Evolutionary conservation across 2,329 filamentous ascomycete species (phyloP).

Genomic region (Emmonsiellopsis sp.): DNA sequence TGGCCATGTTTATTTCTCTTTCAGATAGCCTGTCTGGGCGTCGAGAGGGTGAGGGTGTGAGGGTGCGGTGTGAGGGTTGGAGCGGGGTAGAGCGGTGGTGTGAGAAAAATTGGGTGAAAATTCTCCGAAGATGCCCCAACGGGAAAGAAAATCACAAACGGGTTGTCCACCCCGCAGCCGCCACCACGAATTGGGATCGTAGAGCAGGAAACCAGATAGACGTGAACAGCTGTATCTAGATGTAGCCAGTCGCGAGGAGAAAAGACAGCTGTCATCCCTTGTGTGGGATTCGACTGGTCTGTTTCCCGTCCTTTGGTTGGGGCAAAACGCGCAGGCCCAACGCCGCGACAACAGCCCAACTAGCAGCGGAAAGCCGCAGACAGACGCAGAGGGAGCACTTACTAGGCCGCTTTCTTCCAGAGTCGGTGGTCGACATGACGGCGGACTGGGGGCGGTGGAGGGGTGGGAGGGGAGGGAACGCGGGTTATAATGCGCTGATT

Average conservation of each 20-base stretch:
- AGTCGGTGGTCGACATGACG: not conserved
- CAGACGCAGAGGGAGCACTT: not conserved
- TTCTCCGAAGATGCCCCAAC: too few relatives aligned
- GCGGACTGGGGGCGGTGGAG: not conserved
- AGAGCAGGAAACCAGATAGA: too few relatives aligned
- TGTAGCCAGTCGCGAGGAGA: too few relatives aligned
- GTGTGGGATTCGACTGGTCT: not conserved
- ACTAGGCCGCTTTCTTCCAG: not conserved
- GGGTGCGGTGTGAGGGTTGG: not conserved
- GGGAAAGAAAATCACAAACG: too few relatives aligned
- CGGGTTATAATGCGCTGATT: too few relatives aligned
- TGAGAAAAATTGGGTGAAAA: too few relatives aligned
- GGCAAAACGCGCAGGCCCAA: not conserved
- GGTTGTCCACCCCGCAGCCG: too few relatives aligned
- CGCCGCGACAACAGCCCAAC: not conserved
- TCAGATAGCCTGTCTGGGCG: not conserved
- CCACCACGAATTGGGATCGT: too few relatives aligned
- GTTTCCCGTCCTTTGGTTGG: not conserved
- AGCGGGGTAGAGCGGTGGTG: not conserved
- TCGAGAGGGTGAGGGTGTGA: not conserved
- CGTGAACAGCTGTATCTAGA: too few relatives aligned
- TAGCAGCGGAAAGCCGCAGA: not conserved
- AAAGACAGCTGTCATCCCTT: too few relatives aligned
- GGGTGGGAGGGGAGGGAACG: too few relatives aligned
- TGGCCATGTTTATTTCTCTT: slow-evolving; percentile 8